These are phyloP conservation scores for Galerina marginata DNA, from an alignment of 768 basidiomycete species.

Conservation along the genomic window DNA sequence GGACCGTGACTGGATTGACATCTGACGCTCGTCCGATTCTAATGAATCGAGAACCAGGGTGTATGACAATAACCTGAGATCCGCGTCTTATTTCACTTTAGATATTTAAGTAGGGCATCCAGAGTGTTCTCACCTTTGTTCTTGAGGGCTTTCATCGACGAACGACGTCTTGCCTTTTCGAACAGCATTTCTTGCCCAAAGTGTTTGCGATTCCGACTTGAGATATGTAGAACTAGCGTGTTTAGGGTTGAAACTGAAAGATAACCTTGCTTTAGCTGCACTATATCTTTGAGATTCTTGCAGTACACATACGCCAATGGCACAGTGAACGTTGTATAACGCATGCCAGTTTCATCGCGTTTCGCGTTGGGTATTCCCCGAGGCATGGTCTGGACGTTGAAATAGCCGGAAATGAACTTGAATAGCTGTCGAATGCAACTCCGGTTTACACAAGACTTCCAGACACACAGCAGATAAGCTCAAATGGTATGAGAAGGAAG, in stretches of 20 bases:
- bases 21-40: slow-evolving; percentile 81
- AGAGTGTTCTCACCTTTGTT: slow-evolving; percentile 52
- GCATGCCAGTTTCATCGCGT: slow-evolving; percentile 81
- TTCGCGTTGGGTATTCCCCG: slow-evolving; percentile 83
- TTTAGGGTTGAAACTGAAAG: slow-evolving; percentile 74
- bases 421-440: background rate
- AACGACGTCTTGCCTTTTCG: slow-evolving; percentile 52
- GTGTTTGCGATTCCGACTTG: slow-evolving; percentile 73
- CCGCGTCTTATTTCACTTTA: slow-evolving; percentile 59
- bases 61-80: slow-evolving; percentile 78
- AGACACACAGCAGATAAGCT: too few species aligned
- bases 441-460: too few species aligned
- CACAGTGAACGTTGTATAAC: slow-evolving; percentile 82
- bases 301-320: slow-evolving; percentile 64
- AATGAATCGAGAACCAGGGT: slow-evolving; percentile 76
- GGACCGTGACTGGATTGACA: slow-evolving; percentile 69
- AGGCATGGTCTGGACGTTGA: slow-evolving; percentile 55
- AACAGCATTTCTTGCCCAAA: slow-evolving; percentile 74
- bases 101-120: slow-evolving; percentile 21
- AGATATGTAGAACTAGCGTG: slow-evolving; percentile 80
- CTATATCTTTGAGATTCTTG: background rate
- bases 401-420: background rate
- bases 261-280: slow-evolving; percentile 6
- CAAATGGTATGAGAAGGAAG: too few species aligned
- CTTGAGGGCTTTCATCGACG: slow-evolving; percentile 45